Evolutionary conservation across 345 rosid species (phyloP), one percentile per base, ranked within the genome.

Genomic region (Chamaenerion angustifolium): DNA sequence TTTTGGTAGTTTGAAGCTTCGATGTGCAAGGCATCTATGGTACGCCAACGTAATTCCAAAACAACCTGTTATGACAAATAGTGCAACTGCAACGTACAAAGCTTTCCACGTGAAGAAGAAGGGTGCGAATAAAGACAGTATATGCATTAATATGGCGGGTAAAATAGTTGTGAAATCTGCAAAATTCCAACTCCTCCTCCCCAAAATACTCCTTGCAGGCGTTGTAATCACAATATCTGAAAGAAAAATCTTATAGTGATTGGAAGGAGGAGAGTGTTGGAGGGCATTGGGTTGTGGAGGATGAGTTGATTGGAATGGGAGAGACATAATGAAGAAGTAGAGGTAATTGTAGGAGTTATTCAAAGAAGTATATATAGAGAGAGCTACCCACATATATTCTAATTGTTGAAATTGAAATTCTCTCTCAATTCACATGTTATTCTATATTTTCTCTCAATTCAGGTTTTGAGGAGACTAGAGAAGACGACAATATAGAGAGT

Each of bases 91-190:
- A 51, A 76, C 78, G 63, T 73, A 64, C 57, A 85, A 66, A 31
- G 98, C 94, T 63, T 54, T 48, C 92, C 94, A 85, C 21, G 59
- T 79, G 72, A 90, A 81, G 42, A 56, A 69, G 72, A 90, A 77
- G 10, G 95, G 98, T 27, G 88, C 95, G 43, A 76, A 70, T 1
- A 85, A 48, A 54, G 71, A 55, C 27, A 89, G 78, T 73, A 83
- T 60, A 67, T 89, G 97, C 80, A 77, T 68, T 10, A 75, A 71
- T 55, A 74, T 21, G 51, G 82, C 68, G 8, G 68, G 67, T 18
- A 68, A 75, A n/a, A 70, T 70, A 37, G 79, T 65, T 18, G 59
- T 71, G 13, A 70, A 52, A 52, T 85, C 95, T 76, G 63, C 15
- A 0, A 70, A 23, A 19, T 61, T 78, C 89, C 93, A 84, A 12